These are phyloP conservation scores for Mangifera indica DNA, from an alignment of 345 rosid species.

Conservation along the genomic window DNA sequence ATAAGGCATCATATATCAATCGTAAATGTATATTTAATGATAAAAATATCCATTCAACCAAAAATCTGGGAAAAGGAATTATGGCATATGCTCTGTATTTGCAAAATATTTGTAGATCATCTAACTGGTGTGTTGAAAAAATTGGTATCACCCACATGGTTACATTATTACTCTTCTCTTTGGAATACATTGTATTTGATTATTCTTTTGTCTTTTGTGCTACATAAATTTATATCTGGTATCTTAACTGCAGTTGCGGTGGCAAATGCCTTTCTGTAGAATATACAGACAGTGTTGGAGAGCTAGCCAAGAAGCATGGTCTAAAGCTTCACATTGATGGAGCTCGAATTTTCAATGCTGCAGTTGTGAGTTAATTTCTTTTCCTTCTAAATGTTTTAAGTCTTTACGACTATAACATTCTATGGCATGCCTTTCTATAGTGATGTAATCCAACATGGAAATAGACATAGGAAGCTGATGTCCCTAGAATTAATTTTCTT, in stretches of 20 bases:
- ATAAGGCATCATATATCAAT: neutral
- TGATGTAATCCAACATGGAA: neutral
- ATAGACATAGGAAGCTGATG: neutral
- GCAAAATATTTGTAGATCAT: neutral
- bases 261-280: conserved; percentile 78
- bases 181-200: neutral
- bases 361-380: conserved; percentile 59
- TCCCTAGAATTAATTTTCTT: too few relatives aligned
- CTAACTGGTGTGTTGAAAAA: neutral
- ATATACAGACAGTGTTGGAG: conserved; percentile 70
- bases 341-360: conserved; percentile 92
- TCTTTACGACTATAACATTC: neutral
- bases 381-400: too few relatives aligned
- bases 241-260: conserved; percentile 58
- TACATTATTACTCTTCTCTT: neutral
- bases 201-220: neutral
- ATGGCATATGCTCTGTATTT: neutral
- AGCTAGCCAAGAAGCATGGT: conserved; percentile 73
- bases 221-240: conserved; percentile 9
- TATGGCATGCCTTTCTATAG: neutral
- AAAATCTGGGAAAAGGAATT: neutral
- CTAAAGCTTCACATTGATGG: conserved; percentile 96
- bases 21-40: neutral
- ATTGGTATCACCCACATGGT: neutral
- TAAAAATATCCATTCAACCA: neutral